Evolutionary conservation across 2,329 filamentous ascomycete genomes (phyloP).

Genomic region (Pseudocercospora musae): DNA sequence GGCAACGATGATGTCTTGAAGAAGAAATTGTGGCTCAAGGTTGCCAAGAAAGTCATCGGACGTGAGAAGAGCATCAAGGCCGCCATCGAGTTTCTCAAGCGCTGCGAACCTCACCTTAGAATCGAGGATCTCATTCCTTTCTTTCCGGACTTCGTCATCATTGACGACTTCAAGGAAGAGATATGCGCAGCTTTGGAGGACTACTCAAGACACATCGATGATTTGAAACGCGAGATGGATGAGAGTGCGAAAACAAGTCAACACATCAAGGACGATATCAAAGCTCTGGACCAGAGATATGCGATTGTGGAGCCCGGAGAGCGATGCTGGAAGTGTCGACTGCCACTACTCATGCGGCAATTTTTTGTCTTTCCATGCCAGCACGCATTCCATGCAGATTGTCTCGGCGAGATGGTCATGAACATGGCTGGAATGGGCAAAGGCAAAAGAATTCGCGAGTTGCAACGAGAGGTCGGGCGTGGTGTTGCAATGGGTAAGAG

Average conservation of each 20-base stretch:
- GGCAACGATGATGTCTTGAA: constrained; percentile 70
- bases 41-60: constrained; percentile 89
- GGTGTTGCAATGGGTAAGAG: constrained; percentile 65
- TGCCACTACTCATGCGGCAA: constrained; percentile 82
- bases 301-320: constrained; percentile 96
- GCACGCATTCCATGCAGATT: constrained; percentile 96
- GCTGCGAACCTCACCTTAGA: constrained; percentile 76
- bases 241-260: constrained; percentile 82
- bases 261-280: constrained; percentile 88
- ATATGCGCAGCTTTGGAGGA: constrained; percentile 92
- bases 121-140: constrained; percentile 98
- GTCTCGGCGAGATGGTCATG: constrained; percentile 79
- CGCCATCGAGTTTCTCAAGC: constrained; percentile 88
- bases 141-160: constrained; percentile 97
- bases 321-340: constrained; percentile 81
- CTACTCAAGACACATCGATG: constrained; percentile 87
- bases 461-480: constrained; percentile 79
- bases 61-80: constrained; percentile 77
- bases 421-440: constrained; percentile 74
- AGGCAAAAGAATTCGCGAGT: constrained; percentile 75
- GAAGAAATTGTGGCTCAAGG: constrained; percentile 92
- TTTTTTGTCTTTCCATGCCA: constrained; percentile 99
- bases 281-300: constrained; percentile 79
- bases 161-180: constrained; percentile 98
- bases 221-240: constrained; percentile 90